Base-by-base conservation (phyloP, 2,329 filamentous ascomycete genomes). In the Sclerotinia sclerotiorum region DNA sequence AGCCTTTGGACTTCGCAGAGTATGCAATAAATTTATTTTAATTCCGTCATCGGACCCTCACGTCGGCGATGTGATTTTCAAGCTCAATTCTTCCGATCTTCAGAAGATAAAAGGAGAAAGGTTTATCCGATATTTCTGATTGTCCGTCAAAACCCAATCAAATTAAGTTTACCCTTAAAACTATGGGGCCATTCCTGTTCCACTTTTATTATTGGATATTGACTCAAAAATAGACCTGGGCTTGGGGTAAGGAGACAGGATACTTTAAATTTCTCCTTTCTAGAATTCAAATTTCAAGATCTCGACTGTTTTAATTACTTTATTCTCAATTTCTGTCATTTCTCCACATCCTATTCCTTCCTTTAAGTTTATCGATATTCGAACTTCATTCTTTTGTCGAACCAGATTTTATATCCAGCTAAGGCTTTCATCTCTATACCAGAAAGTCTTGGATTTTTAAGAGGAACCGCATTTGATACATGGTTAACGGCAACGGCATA, bases 1-100 rank as follows among this genome's bases (percentile, higher is more conserved):
- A 24, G 11, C 17, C 39, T 21, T 32, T 32, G 17, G 13, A 27
- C 51, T 8, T 54, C 24, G 29, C 51, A 54, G 5, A 19, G n/a
- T 8, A 44, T 44, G 35, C 35, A 10, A 35, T 21, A 7, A 2
- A 19, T 8, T 27, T 10, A 46, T n/a, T 17, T n/a, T 1, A 5
- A 49, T 35, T 49, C 58, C 58, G 58, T 49, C 44, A 61, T 61
- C 58, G 58, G 58, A 35, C 27, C 29, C 21, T 62, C 58, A 51
- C 46, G 58, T 62, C 44, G 1, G 6, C 3, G 13, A 48, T 17
- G 6, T n/a, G 10, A 15, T 55, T n/a, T 21, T 35, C 29, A 46
- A 32, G 15, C 11, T 5, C 5, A 44, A 39, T 51, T 35, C 15
- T 65, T 49, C 35, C 62, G 62, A 46, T 55, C 39, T 35, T 11